Evolutionary conservation across 805 yeast genomes (phyloP).

Genomic region (Saccharomycopsis sp.): DNA sequence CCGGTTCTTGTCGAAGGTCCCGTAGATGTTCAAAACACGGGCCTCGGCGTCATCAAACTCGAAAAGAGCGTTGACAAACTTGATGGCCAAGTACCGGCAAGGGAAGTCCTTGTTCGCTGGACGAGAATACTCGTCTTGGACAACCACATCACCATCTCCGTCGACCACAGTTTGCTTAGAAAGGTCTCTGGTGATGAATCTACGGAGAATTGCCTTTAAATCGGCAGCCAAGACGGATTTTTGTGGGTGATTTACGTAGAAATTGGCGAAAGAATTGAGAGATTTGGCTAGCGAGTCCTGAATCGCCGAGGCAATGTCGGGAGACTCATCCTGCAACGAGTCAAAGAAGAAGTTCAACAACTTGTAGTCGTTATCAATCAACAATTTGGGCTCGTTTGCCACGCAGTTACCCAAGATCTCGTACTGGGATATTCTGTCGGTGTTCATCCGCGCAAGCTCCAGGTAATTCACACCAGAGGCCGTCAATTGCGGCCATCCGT

Average conservation of each 20-base stretch:
- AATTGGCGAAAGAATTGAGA: constrained; percentile 39
- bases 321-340: constrained; percentile 56
- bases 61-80: constrained; percentile 56
- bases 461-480: constrained; percentile 25
- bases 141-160: constrained; percentile 8
- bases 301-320: constrained; percentile 58
- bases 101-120: constrained; percentile 29
- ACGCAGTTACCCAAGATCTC: constrained; percentile 67
- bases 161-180: constrained; percentile 25
- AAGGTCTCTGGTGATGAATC: constrained; percentile 10
- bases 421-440: constrained; percentile 55
- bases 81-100: constrained; percentile 57
- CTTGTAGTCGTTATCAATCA: constrained; percentile 40
- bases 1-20: constrained; percentile 49
- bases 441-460: constrained; percentile 32
- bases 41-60: constrained; percentile 65
- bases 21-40: constrained; percentile 60
- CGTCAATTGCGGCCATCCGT: constrained; percentile 54
- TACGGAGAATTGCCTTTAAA: constrained; percentile 15
- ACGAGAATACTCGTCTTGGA: constrained; percentile 5
- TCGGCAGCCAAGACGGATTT: neutral
- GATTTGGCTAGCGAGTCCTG: constrained; percentile 65
- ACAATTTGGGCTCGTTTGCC: constrained; percentile 26
- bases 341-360: constrained; percentile 63
- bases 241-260: constrained; percentile 4